These are phyloP conservation scores for Arachis monticola DNA, from an alignment of 331 rosid genomes.

Conservation along the genomic window DNA sequence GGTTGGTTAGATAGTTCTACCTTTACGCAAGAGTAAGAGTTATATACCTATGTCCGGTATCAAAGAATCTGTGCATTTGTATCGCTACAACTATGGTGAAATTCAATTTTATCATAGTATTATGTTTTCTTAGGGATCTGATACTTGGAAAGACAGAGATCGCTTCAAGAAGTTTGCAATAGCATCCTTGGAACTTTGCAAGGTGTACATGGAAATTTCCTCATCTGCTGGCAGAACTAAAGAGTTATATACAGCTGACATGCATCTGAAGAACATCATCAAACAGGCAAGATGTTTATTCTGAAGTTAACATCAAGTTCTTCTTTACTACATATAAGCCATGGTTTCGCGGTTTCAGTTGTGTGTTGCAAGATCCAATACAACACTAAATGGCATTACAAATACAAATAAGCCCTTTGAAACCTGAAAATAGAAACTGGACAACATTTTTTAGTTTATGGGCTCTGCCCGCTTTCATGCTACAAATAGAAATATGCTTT, in stretches of 20 bases:
- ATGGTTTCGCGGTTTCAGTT: not conserved
- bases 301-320: not conserved
- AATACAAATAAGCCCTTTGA: not conserved
- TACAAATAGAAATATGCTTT: not conserved
- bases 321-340: not conserved
- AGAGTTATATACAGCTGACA: conserved; percentile 77
- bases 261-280: conserved; percentile 82
- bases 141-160: conserved; percentile 75
- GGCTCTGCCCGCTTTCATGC: not conserved
- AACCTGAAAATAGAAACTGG: not conserved
- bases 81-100: not conserved
- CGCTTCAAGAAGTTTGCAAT: conserved; percentile 76
- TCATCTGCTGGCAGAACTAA: conserved; percentile 63
- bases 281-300: conserved; percentile 71
- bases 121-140: conserved; percentile 71
- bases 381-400: not conserved
- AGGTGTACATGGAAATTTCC: conserved; percentile 75
- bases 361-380: not conserved
- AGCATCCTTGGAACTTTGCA: conserved; percentile 92
- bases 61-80: conserved; percentile 16
- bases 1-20: conserved; percentile 4
- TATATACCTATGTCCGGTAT: not conserved
- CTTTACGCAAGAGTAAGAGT: not conserved
- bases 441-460: not conserved
- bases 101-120: conserved; percentile 15